phyloP scores from a whole-genome alignment of 371 early-diverging fungal species.

The Mucor circinelloides region DNA sequence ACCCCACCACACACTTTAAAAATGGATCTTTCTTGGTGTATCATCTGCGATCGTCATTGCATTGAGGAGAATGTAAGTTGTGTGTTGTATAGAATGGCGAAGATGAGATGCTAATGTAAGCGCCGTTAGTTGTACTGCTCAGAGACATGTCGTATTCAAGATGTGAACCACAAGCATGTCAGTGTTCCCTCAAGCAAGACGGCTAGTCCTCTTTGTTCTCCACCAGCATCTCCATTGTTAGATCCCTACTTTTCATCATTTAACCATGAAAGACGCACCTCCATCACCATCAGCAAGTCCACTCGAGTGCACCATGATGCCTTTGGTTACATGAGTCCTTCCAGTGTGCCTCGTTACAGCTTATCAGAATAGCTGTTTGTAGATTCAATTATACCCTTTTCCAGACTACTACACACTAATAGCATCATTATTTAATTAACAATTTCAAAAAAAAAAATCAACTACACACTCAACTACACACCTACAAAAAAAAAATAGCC shows the following conservation, averaged over 20 bases:
- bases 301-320: background rate
- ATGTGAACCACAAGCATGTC: conserved; percentile 12
- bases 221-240: conserved; percentile 26
- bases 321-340: conserved; percentile 7
- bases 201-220: conserved; percentile 6
- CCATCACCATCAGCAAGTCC: conserved; percentile 20
- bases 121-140: conserved; percentile 28
- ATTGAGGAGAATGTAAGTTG: conserved; percentile 30
- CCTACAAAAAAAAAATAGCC: background rate
- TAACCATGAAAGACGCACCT: conserved; percentile 24
- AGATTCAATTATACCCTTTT: background rate
- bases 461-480: background rate
- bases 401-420: background rate
- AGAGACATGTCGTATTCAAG: conserved; percentile 29
- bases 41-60: conserved; percentile 41
- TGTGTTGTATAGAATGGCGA: background rate
- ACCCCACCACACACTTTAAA: background rate
- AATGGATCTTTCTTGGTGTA: conserved; percentile 47
- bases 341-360: conserved; percentile 16
- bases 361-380: conserved; percentile 1
- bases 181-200: background rate
- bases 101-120: background rate
- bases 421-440: background rate
- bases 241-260: conserved; percentile 34
- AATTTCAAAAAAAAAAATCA: background rate